Conservation (phyloP, 371 early-diverging fungal genomes). For the Blakeslea trispora region DNA sequence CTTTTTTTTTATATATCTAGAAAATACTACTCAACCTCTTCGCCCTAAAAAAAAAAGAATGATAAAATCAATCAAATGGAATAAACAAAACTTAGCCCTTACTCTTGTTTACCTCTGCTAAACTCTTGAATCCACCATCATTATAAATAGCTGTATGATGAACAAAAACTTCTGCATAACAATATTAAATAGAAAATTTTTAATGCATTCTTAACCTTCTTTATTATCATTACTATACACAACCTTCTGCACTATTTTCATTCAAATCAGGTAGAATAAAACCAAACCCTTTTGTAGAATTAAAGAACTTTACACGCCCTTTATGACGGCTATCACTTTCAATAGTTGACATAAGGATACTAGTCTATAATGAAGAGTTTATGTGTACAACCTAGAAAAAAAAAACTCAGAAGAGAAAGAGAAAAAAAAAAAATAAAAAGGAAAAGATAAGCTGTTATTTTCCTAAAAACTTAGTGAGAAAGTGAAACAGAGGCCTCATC, state of each 20-base stretch:
- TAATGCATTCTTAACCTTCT: slow-evolving; percentile 7
- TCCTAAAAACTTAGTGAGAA: slow-evolving; percentile 1
- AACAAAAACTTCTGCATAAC: slow-evolving; percentile 72
- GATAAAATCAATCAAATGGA: slow-evolving; percentile 4
- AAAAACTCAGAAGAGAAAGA: slow-evolving; percentile 9
- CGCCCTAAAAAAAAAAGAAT: too few relatives aligned
- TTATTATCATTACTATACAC: too few relatives aligned
- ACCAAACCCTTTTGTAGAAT: slow-evolving; percentile 85
- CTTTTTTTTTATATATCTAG: too few relatives aligned
- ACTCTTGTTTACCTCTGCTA: slow-evolving; percentile 78
- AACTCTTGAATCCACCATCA: slow-evolving; percentile 85
- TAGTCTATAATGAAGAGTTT: too few relatives aligned
- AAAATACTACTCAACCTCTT: slow-evolving; percentile 36
- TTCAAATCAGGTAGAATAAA: slow-evolving; percentile 79
- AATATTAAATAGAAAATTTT: slow-evolving; percentile 2
- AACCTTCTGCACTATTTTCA: slow-evolving; percentile 68
- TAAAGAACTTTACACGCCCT: slow-evolving; percentile 88
- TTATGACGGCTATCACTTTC: slow-evolving; percentile 43
- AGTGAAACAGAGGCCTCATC: slow-evolving; percentile 1
- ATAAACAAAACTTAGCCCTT: too few relatives aligned
- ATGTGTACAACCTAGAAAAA: not conserved
- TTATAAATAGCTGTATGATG: slow-evolving; percentile 86
- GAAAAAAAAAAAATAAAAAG: slow-evolving; percentile 8
- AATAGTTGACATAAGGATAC: slow-evolving; percentile 15
- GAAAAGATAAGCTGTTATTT: not conserved